Conservation (phyloP, 1,139 yeast genomes). For the Yamadazyma kanchanaburiensis region DNA sequence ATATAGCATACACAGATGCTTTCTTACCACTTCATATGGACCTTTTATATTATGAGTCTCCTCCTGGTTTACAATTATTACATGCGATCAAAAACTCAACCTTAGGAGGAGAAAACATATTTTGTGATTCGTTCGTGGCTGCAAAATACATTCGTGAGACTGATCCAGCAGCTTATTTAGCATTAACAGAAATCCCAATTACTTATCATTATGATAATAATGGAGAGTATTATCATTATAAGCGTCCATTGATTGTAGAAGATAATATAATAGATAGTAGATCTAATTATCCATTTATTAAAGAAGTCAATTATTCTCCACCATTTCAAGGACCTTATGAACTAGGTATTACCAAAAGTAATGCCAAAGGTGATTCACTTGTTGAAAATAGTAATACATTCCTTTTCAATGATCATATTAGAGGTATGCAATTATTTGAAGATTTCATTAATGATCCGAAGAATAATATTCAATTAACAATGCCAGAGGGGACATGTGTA, state of each 20-base stretch:
- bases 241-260: conserved; percentile 66
- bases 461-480: conserved; percentile 55
- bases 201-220: conserved; percentile 70
- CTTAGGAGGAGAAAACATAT: conserved; percentile 67
- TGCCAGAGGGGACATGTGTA: conserved; percentile 64
- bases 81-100: conserved; percentile 66
- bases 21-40: conserved; percentile 81
- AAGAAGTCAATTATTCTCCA: conserved; percentile 73
- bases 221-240: conserved; percentile 60
- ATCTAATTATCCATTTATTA: conserved; percentile 38
- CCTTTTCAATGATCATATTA: conserved; percentile 48
- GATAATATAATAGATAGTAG: conserved; percentile 34
- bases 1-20: conserved; percentile 68
- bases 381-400: conserved; percentile 20
- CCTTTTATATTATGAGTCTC: conserved; percentile 73
- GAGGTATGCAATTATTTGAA: conserved; percentile 64
- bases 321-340: conserved; percentile 86
- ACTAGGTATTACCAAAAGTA: conserved; percentile 39
- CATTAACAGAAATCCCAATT: conserved; percentile 61
- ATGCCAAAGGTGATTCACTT: conserved; percentile 5
- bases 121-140: conserved; percentile 74
- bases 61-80: conserved; percentile 76
- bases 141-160: conserved; percentile 49
- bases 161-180: conserved; percentile 65
- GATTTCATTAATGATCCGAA: conserved; percentile 50